Conservation (phyloP, 805 yeast genomes). For the Myxozyma monticola region DNA sequence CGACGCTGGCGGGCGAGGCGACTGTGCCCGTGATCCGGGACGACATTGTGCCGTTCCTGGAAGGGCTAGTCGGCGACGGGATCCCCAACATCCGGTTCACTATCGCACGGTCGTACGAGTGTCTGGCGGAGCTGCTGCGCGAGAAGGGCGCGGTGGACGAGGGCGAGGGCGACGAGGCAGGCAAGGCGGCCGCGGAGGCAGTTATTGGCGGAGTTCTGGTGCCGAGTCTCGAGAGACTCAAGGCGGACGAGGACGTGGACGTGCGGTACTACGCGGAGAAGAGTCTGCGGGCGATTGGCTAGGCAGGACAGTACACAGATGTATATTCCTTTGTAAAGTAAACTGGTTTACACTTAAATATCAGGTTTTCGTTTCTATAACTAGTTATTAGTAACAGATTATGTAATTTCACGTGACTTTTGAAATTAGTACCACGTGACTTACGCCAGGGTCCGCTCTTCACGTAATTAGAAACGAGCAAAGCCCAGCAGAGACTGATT, state of each 20-base stretch:
- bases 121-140: slow-evolving; percentile 55
- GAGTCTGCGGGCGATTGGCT: slow-evolving; percentile 23
- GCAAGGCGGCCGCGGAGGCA: slow-evolving; percentile 31
- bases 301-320: too few relatives aligned
- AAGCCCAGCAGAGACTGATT: too few relatives aligned
- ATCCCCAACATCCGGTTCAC: slow-evolving; percentile 96
- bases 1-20: slow-evolving; percentile 77
- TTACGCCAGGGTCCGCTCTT: too few relatives aligned
- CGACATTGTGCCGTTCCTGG: slow-evolving; percentile 77
- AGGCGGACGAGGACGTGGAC: slow-evolving; percentile 78
- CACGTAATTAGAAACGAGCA: too few relatives aligned
- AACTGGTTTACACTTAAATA: not conserved
- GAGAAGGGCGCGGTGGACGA: slow-evolving; percentile 30
- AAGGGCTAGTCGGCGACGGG: slow-evolving; percentile 67
- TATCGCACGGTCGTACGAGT: slow-evolving; percentile 79
- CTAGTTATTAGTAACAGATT: too few relatives aligned
- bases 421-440: too few relatives aligned
- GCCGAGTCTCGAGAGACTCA: slow-evolving; percentile 64
- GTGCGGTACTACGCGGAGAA: slow-evolving; percentile 75
- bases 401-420: too few relatives aligned
- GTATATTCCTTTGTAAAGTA: not conserved
- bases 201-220: slow-evolving; percentile 51
- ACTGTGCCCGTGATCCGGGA: slow-evolving; percentile 54
- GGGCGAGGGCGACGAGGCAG: slow-evolving; percentile 23
- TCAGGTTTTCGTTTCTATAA: too few relatives aligned